phyloP scores from a whole-genome alignment of 371 early-diverging fungal genomes.

The Coemansia sp. region DNA sequence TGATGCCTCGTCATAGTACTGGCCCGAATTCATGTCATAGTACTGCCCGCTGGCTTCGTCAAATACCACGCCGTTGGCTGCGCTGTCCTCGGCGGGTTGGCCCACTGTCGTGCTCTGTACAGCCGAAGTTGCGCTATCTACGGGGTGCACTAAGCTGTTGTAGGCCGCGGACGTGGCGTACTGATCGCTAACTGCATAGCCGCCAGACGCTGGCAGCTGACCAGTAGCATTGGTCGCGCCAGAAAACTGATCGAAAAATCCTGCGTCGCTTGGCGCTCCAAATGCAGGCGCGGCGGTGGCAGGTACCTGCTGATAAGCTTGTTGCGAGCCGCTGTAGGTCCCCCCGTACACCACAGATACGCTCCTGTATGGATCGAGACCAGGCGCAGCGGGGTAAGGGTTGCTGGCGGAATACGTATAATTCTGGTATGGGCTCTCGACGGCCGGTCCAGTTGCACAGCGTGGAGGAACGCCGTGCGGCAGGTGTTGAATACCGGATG shows the following conservation, averaged over 20 bases:
- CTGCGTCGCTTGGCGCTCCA: constrained; percentile 6
- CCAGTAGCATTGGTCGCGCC: not conserved
- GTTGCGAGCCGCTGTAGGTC: constrained; percentile 9
- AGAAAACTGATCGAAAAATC: constrained; percentile 35
- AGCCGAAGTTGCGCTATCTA: not conserved
- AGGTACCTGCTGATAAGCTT: constrained; percentile 1
- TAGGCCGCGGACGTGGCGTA: not conserved
- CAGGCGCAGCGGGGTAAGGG: not conserved
- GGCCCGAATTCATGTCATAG: constrained; percentile 48
- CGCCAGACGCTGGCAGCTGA: not conserved
- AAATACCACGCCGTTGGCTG: constrained; percentile 26
- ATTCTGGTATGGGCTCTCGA: constrained; percentile 24
- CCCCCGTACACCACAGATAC: constrained; percentile 40
- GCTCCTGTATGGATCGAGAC: constrained; percentile 33
- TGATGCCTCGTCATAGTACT: constrained; percentile 41
- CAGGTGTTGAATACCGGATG: not conserved
- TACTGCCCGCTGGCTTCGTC: constrained; percentile 47
- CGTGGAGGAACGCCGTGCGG: constrained; percentile 34
- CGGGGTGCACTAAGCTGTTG: not conserved
- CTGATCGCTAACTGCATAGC: constrained; percentile 1
- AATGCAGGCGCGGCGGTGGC: not conserved
- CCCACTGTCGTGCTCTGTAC: not conserved
- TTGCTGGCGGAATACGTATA: constrained; percentile 5
- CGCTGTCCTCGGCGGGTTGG: not conserved
- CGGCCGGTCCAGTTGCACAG: constrained; percentile 44